phyloP scores from a whole-genome alignment of 2,329 filamentous ascomycete species.

The Aspergillus felis region DNA sequence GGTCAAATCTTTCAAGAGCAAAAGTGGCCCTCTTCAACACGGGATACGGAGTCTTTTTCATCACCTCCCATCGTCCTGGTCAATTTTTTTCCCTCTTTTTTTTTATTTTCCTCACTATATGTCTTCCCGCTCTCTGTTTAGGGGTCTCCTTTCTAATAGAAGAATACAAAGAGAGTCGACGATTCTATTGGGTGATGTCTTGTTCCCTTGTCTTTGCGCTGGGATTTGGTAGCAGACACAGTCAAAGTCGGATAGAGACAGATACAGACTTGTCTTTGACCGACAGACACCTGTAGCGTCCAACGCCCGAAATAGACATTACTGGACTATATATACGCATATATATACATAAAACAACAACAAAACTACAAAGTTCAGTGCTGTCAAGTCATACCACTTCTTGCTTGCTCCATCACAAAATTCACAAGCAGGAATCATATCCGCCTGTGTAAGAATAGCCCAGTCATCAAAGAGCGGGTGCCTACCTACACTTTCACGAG shows the following conservation, averaged over 20 bases:
- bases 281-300: too few species aligned
- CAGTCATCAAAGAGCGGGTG: background rate
- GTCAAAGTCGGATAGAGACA: background rate
- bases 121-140: too few species aligned
- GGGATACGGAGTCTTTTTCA: slow-evolving; percentile 20
- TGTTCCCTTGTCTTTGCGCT: background rate
- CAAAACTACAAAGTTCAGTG: background rate
- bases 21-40: slow-evolving; percentile 26
- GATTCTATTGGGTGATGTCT: background rate
- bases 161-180: slow-evolving; percentile 1
- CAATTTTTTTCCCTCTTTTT: slow-evolving; percentile 8
- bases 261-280: background rate
- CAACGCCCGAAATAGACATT: background rate
- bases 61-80: slow-evolving; percentile 1
- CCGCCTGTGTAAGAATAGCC: background rate
- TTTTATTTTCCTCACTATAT: background rate
- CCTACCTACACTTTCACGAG: background rate
- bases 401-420: background rate
- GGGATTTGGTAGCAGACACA: background rate
- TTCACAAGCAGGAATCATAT: background rate
- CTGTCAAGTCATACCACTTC: background rate
- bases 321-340: too few species aligned
- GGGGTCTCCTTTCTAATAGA: background rate
- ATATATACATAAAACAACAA: too few species aligned
- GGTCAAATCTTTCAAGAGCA: slow-evolving; percentile 8